Base-by-base conservation (phyloP, 2,329 filamentous ascomycete genomes). In the Myotisia sp. region DNA sequence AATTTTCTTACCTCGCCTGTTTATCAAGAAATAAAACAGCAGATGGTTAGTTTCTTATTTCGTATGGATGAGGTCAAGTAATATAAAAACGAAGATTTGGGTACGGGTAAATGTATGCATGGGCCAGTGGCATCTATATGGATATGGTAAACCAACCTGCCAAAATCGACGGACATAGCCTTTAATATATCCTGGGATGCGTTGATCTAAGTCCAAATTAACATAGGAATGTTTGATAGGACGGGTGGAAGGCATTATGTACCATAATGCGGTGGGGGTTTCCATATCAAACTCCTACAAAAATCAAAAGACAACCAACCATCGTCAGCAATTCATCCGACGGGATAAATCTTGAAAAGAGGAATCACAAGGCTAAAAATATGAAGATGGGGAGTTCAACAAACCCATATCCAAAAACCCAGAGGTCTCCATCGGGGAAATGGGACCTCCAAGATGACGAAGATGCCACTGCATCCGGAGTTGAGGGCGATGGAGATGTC, bases 401-500 rank as follows among this genome's bases (percentile, higher is more conserved):
- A 45, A 65, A 93, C 87, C 87, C 90, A 53, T 95, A 98, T 42
- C 90, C 90, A 58, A 93, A 95, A 29, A 98, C 67, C 90, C 90
- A 98, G 49, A 95, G 85, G 52, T 92, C 82, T 22, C 71, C 64
- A 16, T 62, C 45, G 1, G 58, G 55, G 27, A 61, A 61, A 42
- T 60, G 43, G 46, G 47, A 50, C 51, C 52, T 48, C 59, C 62
- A 71, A 55, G 51, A 52, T n/a, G 12, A 12, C 23, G 29, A 13
- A 21, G 29, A 30, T 10, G 29, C 8, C 29, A 30, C 22, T 12
- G 18, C 17, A 12, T 12, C 7, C n/a, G 9, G 9, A 12, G n/a
- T n/a, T n/a, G n/a, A n/a, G n/a, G n/a, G n/a, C n/a, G n/a, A n/a
- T n/a, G n/a, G n/a, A n/a, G n/a, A n/a, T n/a, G n/a, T n/a, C n/a